Percentiles rank a stretch among this genome's conserved stretches.
Conservation (phyloP, 23 red algal genomes). For the Cyanidium caldarium region DNA sequence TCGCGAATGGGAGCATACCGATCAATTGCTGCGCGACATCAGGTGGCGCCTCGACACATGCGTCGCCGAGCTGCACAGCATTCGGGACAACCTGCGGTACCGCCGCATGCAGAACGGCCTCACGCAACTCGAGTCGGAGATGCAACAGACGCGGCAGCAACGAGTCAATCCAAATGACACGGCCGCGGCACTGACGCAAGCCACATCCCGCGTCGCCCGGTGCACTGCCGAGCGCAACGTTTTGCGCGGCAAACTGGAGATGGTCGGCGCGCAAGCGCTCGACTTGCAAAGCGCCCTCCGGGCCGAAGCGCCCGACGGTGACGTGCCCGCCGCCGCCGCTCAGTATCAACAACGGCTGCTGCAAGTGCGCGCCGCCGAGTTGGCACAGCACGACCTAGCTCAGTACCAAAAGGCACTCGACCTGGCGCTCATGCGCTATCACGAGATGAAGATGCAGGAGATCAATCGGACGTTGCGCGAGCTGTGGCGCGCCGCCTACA, state of each 20-base stretch:
- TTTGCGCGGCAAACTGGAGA: background rate
- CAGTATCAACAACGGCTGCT: conserved; percentile 16
- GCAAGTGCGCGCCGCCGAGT: conserved; percentile 38
- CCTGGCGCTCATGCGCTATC: conserved; percentile 79
- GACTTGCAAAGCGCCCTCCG: no score
- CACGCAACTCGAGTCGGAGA: background rate
- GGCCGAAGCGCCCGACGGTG: background rate
- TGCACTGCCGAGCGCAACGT: no score
- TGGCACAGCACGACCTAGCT: conserved; percentile 48
- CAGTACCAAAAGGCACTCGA: conserved; percentile 78
- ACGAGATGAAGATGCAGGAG: conserved; percentile 76
- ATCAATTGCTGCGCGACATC: no score
- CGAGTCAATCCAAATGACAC: no score
- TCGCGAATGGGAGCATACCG: no score
- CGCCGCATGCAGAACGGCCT: background rate
- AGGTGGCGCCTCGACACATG: no score
- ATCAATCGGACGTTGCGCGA: conserved; percentile 85
- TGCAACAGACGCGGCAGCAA: no score
- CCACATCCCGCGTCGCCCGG: no score
- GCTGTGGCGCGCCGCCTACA: conserved; percentile 89
- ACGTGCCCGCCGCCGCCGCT: background rate
- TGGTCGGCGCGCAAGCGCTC: background rate
- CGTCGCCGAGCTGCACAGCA: background rate
- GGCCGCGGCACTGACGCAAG: no score
- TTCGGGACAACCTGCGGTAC: conserved; percentile 4